Evolutionary conservation across 108 stramenopile genomes (phyloP).

Genomic region (Licmophora abbreviata): DNA sequence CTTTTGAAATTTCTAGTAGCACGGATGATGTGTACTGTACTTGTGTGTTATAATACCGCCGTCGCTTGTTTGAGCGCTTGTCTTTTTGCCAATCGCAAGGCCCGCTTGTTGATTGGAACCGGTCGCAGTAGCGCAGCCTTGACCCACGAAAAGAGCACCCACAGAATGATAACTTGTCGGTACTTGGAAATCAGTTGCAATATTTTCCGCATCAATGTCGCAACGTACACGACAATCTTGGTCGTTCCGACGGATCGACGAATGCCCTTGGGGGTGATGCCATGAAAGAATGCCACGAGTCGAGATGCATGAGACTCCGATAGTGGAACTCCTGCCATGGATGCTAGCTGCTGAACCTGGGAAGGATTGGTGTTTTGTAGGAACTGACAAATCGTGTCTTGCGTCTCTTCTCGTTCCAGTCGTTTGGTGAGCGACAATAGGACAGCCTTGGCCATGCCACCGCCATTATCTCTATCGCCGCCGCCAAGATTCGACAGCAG

Average conservation of each 20-base stretch:
- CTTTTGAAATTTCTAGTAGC: too few species aligned
- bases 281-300: slow-evolving; percentile 39
- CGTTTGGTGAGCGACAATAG: slow-evolving; percentile 45
- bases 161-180: slow-evolving; percentile 42
- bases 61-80: slow-evolving; percentile 3
- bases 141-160: slow-evolving; percentile 46
- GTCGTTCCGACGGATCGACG: slow-evolving; percentile 30
- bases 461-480: slow-evolving; percentile 18
- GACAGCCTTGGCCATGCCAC: slow-evolving; percentile 53
- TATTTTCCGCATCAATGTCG: slow-evolving; percentile 42
- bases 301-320: slow-evolving; percentile 27
- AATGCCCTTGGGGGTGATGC: slow-evolving; percentile 51
- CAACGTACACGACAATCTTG: slow-evolving; percentile 32
- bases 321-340: slow-evolving; percentile 62
- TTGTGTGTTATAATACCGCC: too few species aligned
- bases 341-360: slow-evolving; percentile 45
- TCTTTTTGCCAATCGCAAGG: slow-evolving; percentile 14
- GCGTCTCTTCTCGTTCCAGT: slow-evolving; percentile 61
- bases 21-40: too few species aligned
- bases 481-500: slow-evolving; percentile 16
- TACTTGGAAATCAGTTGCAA: slow-evolving; percentile 52
- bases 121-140: slow-evolving; percentile 55
- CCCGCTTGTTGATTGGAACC: slow-evolving; percentile 22
- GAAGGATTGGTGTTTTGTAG: slow-evolving; percentile 39
- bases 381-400: slow-evolving; percentile 49